phyloP scores from a whole-genome alignment of 1,139 yeast species.

The Blastobotrys ciferrii region DNA sequence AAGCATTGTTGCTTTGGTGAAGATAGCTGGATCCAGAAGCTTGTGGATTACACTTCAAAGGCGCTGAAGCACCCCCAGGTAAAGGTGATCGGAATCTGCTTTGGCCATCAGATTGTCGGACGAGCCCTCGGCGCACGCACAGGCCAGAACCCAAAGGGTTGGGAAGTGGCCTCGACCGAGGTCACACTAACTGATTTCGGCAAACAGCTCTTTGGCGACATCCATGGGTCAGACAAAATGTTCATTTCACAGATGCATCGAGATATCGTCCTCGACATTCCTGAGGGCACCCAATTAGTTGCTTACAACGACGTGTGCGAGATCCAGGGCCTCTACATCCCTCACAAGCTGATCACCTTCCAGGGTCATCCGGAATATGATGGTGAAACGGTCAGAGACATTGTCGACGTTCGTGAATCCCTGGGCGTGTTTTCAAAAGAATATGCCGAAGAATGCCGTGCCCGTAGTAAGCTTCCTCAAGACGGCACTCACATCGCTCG shows the following conservation, averaged over 20 bases:
- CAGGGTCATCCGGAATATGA: constrained; percentile 92
- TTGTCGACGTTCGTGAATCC: constrained; percentile 24
- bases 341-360: constrained; percentile 54
- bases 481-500: constrained; percentile 35
- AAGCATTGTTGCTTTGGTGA: constrained; percentile 56
- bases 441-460: constrained; percentile 26
- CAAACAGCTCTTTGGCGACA: constrained; percentile 24
- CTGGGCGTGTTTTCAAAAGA: constrained; percentile 26
- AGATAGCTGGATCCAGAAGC: constrained; percentile 51
- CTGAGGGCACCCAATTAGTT: constrained; percentile 40
- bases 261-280: constrained; percentile 60
- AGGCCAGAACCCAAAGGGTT: constrained; percentile 57
- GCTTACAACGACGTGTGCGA: constrained; percentile 51
- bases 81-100: constrained; percentile 59
- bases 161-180: constrained; percentile 68
- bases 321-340: constrained; percentile 61
- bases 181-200: constrained; percentile 46
- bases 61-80: constrained; percentile 30
- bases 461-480: constrained; percentile 24
- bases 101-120: constrained; percentile 77
- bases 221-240: constrained; percentile 27
- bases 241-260: constrained; percentile 65
- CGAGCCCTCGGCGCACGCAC: constrained; percentile 63
- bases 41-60: constrained; percentile 42
- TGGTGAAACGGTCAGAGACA: constrained; percentile 37